Evolutionary conservation across 1,284 basidiomycete species (phyloP).

Genomic region (Takashimella koratensis): DNA sequence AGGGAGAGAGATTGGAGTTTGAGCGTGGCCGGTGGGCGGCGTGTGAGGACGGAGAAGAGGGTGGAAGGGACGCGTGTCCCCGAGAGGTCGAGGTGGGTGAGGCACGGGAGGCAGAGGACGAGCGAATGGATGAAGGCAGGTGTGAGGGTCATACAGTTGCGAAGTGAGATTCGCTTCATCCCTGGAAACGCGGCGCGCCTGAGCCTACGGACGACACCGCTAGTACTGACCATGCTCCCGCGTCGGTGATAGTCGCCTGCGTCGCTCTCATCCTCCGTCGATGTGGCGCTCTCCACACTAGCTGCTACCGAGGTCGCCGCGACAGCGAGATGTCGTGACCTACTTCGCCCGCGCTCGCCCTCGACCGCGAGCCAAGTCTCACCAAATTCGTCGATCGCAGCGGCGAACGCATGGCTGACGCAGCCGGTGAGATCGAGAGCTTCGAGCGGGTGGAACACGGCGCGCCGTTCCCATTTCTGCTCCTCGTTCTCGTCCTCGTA

Average conservation of each 20-base stretch:
- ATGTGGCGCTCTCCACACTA: conserved; percentile 8
- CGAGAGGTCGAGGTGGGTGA: conserved; percentile 53
- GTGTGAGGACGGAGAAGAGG: conserved; percentile 49
- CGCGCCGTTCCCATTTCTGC: conserved; percentile 60
- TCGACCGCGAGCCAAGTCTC: conserved; percentile 58
- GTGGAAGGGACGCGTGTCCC: conserved; percentile 67
- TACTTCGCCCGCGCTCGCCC: conserved; percentile 36
- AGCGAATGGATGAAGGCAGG: conserved; percentile 71
- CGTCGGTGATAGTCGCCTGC: conserved; percentile 1
- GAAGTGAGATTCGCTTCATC: conserved; percentile 76
- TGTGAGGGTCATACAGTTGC: conserved; percentile 73
- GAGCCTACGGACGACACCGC: neutral
- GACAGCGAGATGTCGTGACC: conserved; percentile 7
- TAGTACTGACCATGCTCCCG: conserved; percentile 6
- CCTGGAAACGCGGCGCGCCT: conserved; percentile 58
- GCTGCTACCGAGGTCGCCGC: neutral
- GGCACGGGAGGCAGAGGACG: conserved; percentile 52
- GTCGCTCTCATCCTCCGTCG: conserved; percentile 33
- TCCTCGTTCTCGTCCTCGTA: conserved; percentile 54
- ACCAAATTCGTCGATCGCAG: conserved; percentile 79
- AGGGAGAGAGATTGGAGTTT: conserved; percentile 76
- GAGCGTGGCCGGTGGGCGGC: conserved; percentile 56
- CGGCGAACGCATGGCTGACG: conserved; percentile 80
- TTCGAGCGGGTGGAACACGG: conserved; percentile 61
- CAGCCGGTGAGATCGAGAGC: conserved; percentile 93